Percentiles rank a stretch among this genome's conserved stretches.
Evolutionary conservation across 306 rosid genomes (phyloP).

Genomic region (Trifolium fragiferum): DNA sequence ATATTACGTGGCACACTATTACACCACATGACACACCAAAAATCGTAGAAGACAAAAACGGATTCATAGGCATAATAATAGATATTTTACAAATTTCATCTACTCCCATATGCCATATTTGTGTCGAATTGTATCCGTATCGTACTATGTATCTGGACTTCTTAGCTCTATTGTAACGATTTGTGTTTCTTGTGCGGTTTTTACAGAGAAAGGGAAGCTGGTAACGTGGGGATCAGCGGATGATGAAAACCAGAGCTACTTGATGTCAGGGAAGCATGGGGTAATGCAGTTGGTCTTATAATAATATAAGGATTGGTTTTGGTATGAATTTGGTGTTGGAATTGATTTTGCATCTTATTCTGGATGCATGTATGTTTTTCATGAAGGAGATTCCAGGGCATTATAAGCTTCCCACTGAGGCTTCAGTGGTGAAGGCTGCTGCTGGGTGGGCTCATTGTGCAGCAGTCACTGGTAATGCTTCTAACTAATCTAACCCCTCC

Average conservation of each 20-base stretch:
- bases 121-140: no score
- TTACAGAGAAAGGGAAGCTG: slow-evolving; percentile 72
- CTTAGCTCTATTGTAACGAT: background rate
- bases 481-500: background rate
- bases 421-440: slow-evolving; percentile 70
- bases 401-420: slow-evolving; percentile 69
- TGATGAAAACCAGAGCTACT: slow-evolving; percentile 72
- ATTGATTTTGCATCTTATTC: slow-evolving; percentile 57
- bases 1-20: no score
- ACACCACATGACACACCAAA: no score
- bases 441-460: slow-evolving; percentile 97
- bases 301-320: slow-evolving; percentile 26
- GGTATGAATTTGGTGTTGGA: slow-evolving; percentile 39
- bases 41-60: no score
- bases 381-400: slow-evolving; percentile 82
- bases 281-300: slow-evolving; percentile 58
- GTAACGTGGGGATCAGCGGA: slow-evolving; percentile 88
- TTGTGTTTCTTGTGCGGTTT: slow-evolving; percentile 24
- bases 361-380: slow-evolving; percentile 43
- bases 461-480: slow-evolving; percentile 64
- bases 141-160: no score
- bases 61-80: no score
- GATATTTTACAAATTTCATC: no score
- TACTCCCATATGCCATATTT: no score
- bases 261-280: slow-evolving; percentile 81